Conservation (phyloP, 202 grass and related monocot genomes). For the Dendrocalamus latiflorus region DNA sequence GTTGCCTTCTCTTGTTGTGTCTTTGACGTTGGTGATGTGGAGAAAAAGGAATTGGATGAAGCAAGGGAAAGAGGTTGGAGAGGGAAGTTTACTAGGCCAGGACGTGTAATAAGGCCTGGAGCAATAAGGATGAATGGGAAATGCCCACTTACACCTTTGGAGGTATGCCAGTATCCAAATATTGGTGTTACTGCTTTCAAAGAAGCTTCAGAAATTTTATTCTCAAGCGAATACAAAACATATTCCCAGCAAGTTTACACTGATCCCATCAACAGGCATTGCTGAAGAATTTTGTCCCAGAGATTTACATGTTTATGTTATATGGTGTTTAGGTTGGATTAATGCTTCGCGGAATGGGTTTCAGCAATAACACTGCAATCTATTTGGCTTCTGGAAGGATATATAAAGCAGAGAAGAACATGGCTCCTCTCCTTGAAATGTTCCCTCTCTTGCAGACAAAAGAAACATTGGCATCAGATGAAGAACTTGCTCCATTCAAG, state of each 20-base stretch:
- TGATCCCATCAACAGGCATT: not conserved
- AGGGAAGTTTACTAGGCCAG: constrained; percentile 91
- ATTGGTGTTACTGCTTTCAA: not conserved
- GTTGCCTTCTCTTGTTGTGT: constrained; percentile 96
- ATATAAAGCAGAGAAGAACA: constrained; percentile 91
- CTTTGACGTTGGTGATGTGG: constrained; percentile 74
- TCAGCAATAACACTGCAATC: constrained; percentile 80
- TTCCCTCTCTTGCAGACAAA: constrained; percentile 94
- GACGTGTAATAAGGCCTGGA: constrained; percentile 88
- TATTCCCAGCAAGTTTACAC: constrained; percentile 9
- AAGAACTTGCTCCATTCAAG: constrained; percentile 89
- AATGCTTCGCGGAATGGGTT: constrained; percentile 96
- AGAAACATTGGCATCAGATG: constrained; percentile 77
- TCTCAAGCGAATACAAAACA: constrained; percentile 6
- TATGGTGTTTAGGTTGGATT: constrained; percentile 76
- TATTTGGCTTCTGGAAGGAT: constrained; percentile 99
- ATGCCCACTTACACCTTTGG: constrained; percentile 95
- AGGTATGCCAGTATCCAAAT: constrained; percentile 53
- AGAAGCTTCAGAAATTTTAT: constrained; percentile 22
- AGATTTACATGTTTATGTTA: constrained; percentile 1
- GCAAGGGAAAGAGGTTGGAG: constrained; percentile 95
- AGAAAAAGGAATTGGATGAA: constrained; percentile 76
- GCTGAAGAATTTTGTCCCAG: not conserved
- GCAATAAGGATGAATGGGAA: constrained; percentile 93
- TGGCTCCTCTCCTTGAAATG: constrained; percentile 97